phyloP scores from a whole-genome alignment of 2,329 filamentous ascomycete genomes.

The Ophiostoma piceae region DNA sequence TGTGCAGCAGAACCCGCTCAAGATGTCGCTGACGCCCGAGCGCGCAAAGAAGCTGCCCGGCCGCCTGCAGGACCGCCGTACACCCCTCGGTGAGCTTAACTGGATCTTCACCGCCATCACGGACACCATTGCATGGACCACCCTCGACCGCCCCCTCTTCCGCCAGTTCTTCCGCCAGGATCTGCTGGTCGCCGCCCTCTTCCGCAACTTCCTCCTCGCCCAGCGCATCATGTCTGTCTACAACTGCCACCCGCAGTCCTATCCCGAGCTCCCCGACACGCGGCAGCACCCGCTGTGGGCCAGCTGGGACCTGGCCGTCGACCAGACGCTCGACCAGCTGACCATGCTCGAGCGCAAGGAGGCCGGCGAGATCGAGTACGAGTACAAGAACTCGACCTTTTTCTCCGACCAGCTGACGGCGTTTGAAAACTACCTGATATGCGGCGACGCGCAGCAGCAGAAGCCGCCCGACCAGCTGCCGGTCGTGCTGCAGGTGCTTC shows the following conservation, averaged over 20 bases:
- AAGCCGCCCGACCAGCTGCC: conserved; percentile 91
- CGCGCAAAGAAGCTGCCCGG: conserved; percentile 86
- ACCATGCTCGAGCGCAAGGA: conserved; percentile 77
- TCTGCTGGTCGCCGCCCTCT: conserved; percentile 96
- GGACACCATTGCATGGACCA: conserved; percentile 98
- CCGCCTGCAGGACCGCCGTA: conserved; percentile 84
- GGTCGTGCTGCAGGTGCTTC: conserved; percentile 88
- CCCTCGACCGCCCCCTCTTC: conserved; percentile 80
- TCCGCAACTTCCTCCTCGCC: conserved; percentile 89
- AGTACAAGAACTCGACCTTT: conserved; percentile 91
- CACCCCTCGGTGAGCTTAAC: conserved; percentile 90
- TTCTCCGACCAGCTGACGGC: conserved; percentile 96
- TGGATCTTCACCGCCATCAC: conserved; percentile 99
- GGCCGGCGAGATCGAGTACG: conserved; percentile 68
- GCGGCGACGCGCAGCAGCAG: conserved; percentile 72
- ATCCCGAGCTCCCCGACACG: conserved; percentile 86
- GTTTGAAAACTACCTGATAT: conserved; percentile 89
- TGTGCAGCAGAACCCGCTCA: conserved; percentile 80
- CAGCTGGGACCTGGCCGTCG: conserved; percentile 95
- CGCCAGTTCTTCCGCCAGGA: conserved; percentile 97
- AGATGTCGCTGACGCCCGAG: conserved; percentile 65
- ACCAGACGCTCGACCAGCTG: conserved; percentile 87
- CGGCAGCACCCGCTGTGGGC: conserved; percentile 94
- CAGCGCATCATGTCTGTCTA: conserved; percentile 96
- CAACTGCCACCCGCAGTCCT: conserved; percentile 90